A percentile compares a stretch with the other conserved stretches of the same genome.
These are phyloP conservation scores for Diaporthe vaccinii DNA, from an alignment of 2,329 filamentous ascomycete species.

Conservation along the genomic window DNA sequence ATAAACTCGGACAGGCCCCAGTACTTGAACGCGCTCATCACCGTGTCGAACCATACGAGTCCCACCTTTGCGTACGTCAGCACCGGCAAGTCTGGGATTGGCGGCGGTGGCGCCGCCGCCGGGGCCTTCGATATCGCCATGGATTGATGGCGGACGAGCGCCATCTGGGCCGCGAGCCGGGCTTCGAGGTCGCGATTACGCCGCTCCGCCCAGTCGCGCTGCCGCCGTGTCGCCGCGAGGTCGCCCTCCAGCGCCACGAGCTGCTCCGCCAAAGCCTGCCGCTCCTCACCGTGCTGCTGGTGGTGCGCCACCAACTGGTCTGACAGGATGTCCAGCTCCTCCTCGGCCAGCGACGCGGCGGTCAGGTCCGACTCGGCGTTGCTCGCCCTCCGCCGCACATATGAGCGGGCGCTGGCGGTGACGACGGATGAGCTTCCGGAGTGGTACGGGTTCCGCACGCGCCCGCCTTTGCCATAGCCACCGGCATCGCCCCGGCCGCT, in stretches of 20 bases:
- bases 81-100: constrained; percentile 34
- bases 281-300: constrained; percentile 10
- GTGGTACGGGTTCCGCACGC: neutral
- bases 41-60: constrained; percentile 36
- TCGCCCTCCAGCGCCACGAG: constrained; percentile 16
- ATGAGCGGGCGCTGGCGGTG: neutral
- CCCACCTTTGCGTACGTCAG: constrained; percentile 34
- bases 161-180: neutral
- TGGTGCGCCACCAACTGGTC: constrained; percentile 20
- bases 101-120: neutral
- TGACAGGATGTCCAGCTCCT: constrained; percentile 10
- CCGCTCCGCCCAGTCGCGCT: constrained; percentile 19
- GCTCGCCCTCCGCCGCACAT: neutral
- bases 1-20: constrained; percentile 38
- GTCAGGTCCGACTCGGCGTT: constrained; percentile 9
- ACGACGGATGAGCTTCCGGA: neutral
- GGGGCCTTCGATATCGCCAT: neutral
- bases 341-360: constrained; percentile 4
- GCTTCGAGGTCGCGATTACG: constrained; percentile 13
- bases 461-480: neutral
- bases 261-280: constrained; percentile 3
- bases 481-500: neutral
- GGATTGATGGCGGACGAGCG: constrained; percentile 7
- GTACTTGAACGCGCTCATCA: constrained; percentile 36
- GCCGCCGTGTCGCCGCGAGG: neutral